Base-by-base conservation (phyloP, 495 filamentous ascomycete genomes). In the Podospora didyma region DNA sequence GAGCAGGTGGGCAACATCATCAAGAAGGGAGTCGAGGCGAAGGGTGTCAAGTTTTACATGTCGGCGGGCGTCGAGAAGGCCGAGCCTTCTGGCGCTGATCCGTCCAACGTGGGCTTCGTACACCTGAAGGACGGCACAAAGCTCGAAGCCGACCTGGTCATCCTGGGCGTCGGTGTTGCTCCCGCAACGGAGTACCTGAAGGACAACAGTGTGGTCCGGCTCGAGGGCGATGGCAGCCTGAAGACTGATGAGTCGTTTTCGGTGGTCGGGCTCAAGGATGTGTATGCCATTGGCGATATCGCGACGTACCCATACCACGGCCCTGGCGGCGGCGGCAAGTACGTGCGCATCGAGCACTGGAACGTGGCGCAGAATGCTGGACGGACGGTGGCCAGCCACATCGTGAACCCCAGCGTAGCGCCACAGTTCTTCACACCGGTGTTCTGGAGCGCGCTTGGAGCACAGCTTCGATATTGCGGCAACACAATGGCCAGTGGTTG, bases 291-390 rank as follows among this genome's bases (percentile, higher is more conserved):
- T 58, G 94, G 94, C 49, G 94, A 98, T 68, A 97, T 98, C 53
- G 92, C 94, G 7, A 94, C 91, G 1, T 96, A 90, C 66, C 93
- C 93, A 0, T 98, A 97, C 74, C 82, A 90, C 68, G 92, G 93
- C 2, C 92, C 93, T 0, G 90, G 89, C n/a, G 82, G 87, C 2
- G 74, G 86, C 58, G 88, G 89, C 52, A 77, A 75, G 4, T 76
- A 76, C 23, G 82, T 76, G 5, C 75, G 90, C 54, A 96, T 96
- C 70, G 95, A 98, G 76, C 94, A 98, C 69, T 98, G 92, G 93
- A 92, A 97, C 69, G 94, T 98, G 2, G 94, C 94, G 2, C 94
- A 97, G 71, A 97, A 97, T 61, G 75, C 87, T 4, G 94, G 94
- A 4, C 87, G 93, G 17, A 75, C 77, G 21, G 94, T 85, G 6